phyloP scores from a whole-genome alignment of 2,329 filamentous ascomycete species.

The Aspergillus floridensis region DNA sequence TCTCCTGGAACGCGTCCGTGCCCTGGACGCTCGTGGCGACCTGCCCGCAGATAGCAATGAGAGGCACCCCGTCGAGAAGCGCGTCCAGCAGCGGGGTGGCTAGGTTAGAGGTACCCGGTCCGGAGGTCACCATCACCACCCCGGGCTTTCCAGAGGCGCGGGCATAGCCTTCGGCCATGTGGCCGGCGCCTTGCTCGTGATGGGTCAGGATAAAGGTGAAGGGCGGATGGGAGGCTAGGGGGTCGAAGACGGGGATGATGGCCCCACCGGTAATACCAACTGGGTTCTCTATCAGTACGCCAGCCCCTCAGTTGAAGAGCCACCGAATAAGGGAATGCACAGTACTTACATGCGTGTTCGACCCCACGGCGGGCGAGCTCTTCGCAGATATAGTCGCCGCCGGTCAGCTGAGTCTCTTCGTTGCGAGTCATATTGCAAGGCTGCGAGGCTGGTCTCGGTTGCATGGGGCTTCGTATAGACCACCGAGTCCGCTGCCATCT shows the following conservation, averaged over 20 bases:
- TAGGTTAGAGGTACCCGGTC: constrained; percentile 90
- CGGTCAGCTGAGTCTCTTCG: constrained; percentile 31
- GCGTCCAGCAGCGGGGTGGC: constrained; percentile 93
- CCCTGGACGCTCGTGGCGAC: constrained; percentile 77
- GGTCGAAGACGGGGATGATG: constrained; percentile 92
- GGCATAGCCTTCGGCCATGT: constrained; percentile 96
- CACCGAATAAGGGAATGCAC: background rate
- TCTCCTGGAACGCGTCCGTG: constrained; percentile 91
- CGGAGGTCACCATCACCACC: constrained; percentile 90
- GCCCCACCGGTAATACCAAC: constrained; percentile 87
- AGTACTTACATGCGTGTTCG: constrained; percentile 76
- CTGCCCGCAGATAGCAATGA: constrained; percentile 91
- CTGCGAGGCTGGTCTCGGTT: background rate
- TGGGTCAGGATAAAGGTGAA: constrained; percentile 90
- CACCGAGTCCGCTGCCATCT: too few relatives aligned
- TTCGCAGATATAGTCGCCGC: constrained; percentile 92
- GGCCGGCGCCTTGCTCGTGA: constrained; percentile 93
- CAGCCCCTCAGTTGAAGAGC: too few relatives aligned
- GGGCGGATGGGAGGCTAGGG: constrained; percentile 90
- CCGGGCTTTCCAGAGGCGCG: constrained; percentile 85
- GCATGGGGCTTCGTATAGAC: background rate
- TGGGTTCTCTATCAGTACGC: constrained; percentile 28
- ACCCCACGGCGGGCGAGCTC: constrained; percentile 90
- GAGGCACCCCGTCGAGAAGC: constrained; percentile 83
- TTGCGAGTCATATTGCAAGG: background rate